These are phyloP conservation scores for Anthracocystis walkeri DNA, from an alignment of 1,284 basidiomycete genomes.

Conservation along the genomic window DNA sequence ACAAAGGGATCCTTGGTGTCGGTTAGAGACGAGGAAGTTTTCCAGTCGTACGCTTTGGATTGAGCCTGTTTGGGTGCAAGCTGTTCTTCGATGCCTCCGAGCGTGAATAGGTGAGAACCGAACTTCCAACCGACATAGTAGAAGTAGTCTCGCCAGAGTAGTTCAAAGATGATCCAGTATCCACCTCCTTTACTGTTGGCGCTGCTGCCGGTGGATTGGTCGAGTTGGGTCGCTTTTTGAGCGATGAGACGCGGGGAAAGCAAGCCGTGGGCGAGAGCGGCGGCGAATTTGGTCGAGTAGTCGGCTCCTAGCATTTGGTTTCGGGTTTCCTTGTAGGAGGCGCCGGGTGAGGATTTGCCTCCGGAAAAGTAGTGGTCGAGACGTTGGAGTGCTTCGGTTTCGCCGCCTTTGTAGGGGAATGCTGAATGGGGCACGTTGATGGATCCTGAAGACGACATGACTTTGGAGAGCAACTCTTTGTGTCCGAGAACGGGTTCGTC, in stretches of 20 bases:
- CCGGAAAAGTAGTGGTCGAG: constrained; percentile 55
- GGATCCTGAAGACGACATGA: not conserved
- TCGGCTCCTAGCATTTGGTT: constrained; percentile 58
- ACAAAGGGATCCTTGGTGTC: constrained; percentile 52
- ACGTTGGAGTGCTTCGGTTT: constrained; percentile 54
- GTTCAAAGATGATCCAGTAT: constrained; percentile 65
- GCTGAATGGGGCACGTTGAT: constrained; percentile 43
- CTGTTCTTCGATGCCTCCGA: constrained; percentile 56
- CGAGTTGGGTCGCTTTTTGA: constrained; percentile 46
- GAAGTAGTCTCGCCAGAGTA: constrained; percentile 71
- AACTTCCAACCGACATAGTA: constrained; percentile 61
- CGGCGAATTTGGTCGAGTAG: constrained; percentile 62
- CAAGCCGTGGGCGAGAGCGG: constrained; percentile 56
- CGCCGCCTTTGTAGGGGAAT: constrained; percentile 60
- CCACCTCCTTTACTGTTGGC: constrained; percentile 47
- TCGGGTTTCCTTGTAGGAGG: constrained; percentile 59
- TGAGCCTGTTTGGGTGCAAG: constrained; percentile 42
- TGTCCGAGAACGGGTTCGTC: constrained; percentile 45
- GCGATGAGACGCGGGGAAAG: constrained; percentile 59
- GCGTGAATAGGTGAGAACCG: constrained; percentile 55
- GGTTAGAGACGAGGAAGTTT: constrained; percentile 22
- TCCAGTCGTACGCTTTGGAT: constrained; percentile 55
- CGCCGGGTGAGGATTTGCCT: constrained; percentile 31
- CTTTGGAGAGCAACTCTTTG: constrained; percentile 29
- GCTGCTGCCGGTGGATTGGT: constrained; percentile 16